phyloP scores from a whole-genome alignment of 1,139 yeast species.

The Yamadazyma pseudoaaseri region DNA sequence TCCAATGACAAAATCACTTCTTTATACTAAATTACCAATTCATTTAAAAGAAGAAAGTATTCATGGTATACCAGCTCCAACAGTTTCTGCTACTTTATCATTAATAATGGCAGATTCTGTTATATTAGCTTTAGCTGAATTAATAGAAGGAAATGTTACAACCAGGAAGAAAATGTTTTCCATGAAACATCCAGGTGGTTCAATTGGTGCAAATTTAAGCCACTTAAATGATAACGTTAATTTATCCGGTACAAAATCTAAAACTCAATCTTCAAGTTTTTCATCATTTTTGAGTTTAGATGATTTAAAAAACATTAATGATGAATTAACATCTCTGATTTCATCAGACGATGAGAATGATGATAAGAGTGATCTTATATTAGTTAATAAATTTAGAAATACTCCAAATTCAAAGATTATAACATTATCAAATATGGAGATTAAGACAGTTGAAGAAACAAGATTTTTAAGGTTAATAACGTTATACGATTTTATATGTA shows the following conservation, averaged over 20 bases:
- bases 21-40: constrained; percentile 63
- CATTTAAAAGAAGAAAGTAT: constrained; percentile 57
- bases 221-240: constrained; percentile 30
- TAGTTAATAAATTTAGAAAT: constrained; percentile 2
- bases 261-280: constrained; percentile 17
- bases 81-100: constrained; percentile 77
- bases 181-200: constrained; percentile 85
- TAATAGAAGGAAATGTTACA: constrained; percentile 55
- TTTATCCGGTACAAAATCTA: constrained; percentile 2
- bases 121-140: constrained; percentile 68
- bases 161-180: constrained; percentile 60
- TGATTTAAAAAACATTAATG: constrained; percentile 18
- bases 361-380: constrained; percentile 6
- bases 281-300: constrained; percentile 31
- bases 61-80: constrained; percentile 89
- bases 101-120: constrained; percentile 78
- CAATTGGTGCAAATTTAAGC: constrained; percentile 63
- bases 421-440: not conserved
- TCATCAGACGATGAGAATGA: constrained; percentile 24
- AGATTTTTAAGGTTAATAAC: constrained; percentile 30
- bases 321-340: constrained; percentile 13
- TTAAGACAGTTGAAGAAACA: constrained; percentile 17
- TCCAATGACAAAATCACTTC: constrained; percentile 47
- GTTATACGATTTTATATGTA: constrained; percentile 26
- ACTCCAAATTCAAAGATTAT: not conserved